These are phyloP conservation scores for Hypoxylon sp. DNA, from an alignment of 2,329 filamentous ascomycete genomes.

Conservation along the genomic window DNA sequence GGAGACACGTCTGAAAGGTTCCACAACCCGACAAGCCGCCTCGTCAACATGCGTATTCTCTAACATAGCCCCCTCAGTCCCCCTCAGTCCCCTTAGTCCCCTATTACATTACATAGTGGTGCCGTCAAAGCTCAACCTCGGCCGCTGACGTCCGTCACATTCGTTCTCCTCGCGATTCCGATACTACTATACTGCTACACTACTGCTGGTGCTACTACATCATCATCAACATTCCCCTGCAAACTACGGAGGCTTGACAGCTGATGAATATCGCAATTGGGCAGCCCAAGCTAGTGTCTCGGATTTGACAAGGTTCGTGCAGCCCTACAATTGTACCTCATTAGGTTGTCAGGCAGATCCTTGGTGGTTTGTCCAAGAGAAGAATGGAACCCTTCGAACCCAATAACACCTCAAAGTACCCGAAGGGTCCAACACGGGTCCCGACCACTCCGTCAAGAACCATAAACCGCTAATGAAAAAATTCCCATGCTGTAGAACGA, in stretches of 20 bases:
- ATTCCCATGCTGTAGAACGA: conserved; percentile 34
- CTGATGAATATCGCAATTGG: conserved; percentile 43
- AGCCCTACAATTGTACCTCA: conserved; percentile 38
- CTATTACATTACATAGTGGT: conserved; percentile 20
- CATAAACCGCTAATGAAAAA: conserved; percentile 38
- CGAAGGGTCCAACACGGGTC: conserved; percentile 32
- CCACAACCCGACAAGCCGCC: conserved; percentile 37
- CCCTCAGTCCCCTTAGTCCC: conserved; percentile 5
- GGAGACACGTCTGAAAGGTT: conserved; percentile 43
- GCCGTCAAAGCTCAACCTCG: conserved; percentile 5
- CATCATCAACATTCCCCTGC: conserved; percentile 4
- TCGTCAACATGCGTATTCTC: conserved; percentile 33
- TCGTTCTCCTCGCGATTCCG: conserved; percentile 8
- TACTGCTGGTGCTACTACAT: conserved; percentile 14
- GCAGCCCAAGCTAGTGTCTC: conserved; percentile 43
- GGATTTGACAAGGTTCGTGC: conserved; percentile 45
- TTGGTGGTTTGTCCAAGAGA: conserved; percentile 23
- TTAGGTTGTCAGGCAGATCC: conserved; percentile 14
- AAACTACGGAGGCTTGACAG: conserved; percentile 6
- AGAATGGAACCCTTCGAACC: conserved; percentile 35
- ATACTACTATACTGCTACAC: conserved; percentile 15
- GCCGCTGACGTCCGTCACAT: conserved; percentile 23
- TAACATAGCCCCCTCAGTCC: conserved; percentile 16
- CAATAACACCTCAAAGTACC: conserved; percentile 31
- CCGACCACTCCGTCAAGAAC: conserved; percentile 36